Evolutionary conservation across 345 rosid species (phyloP), one percentile per base, ranked within the genome.

Genomic region (Dovyalis caffra): DNA sequence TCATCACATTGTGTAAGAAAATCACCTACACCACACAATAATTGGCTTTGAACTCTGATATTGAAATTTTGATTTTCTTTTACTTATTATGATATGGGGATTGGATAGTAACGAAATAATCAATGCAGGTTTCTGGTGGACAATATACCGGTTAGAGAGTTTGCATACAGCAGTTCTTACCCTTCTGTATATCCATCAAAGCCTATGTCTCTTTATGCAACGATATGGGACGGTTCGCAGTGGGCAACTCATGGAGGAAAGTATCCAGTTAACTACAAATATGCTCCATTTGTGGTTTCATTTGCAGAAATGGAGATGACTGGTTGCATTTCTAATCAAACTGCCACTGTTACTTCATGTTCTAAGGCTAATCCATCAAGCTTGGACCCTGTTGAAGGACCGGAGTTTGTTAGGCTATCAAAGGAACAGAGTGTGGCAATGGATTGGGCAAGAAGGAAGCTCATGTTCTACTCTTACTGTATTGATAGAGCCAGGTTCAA

Each of bases 171-270:
- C 10, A 87, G 84, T 6, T 88, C 84, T 28, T 88, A 80, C 82
- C 79, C 86, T 2, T 70, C 81, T 5, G 83, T 69, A 0, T 90
- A 90, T 34, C 99, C 99, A 32, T 87, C 90, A 61, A 95, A 91
- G 81, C 92, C 97, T 21, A 92, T 95, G 97, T 88, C 91, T 1
- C 34, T 92, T 3, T 89, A 90, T 26, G 80, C 88, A 23, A 91
- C 97, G 14, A 88, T 95, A 73, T 95, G 99, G 99, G 99, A 95
- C 63, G 99, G 92, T 8, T 95, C 99, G 26, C 84, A 90, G 5
- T 95, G 99, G 99, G 99, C 99, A 62, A 95, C 99, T 6, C 86
- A 91, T 58, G 99, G 97, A 61, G 99, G 99, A 62, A 94, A 92
- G 78, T 91, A 92, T 80, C 94, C 95, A 0, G 97, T 95, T 20